Evolutionary conservation across 2,329 filamentous ascomycete genomes (phyloP).

Genomic region (Fusarium bulbicola): DNA sequence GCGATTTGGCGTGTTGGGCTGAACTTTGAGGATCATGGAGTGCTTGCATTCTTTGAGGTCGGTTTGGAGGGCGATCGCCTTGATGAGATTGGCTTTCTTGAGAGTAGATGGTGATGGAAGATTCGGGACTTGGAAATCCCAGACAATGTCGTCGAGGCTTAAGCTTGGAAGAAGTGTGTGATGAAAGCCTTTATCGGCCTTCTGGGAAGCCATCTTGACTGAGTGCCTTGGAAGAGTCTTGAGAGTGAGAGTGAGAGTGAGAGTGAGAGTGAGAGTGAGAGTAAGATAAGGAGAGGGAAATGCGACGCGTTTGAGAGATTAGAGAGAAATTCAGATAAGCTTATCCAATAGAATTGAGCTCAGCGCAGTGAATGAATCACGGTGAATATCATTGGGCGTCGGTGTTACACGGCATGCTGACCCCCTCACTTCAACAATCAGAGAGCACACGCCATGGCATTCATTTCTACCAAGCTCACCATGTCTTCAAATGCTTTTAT

Average conservation of each 20-base stretch:
- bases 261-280: too few relatives aligned
- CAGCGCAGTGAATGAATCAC: not conserved
- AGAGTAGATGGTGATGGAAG: not conserved
- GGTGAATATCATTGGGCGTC: not conserved
- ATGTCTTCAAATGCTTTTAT: not conserved
- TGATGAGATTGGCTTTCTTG: not conserved
- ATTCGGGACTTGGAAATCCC: not conserved
- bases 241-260: too few relatives aligned
- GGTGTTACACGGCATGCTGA: not conserved
- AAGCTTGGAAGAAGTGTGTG: not conserved
- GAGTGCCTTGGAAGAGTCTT: accelerated
- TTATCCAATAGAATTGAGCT: not conserved
- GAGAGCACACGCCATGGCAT: not conserved
- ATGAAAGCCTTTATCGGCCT: not conserved
- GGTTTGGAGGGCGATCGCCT: not conserved
- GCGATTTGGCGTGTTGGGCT: not conserved
- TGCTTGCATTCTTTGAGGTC: not conserved
- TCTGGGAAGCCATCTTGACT: not conserved
- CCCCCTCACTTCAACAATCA: not conserved
- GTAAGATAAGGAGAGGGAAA: accelerated
- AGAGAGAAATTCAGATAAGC: not conserved
- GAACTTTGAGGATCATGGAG: not conserved
- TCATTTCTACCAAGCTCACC: too few relatives aligned
- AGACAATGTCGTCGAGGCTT: not conserved
- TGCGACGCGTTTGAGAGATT: accelerated